Base-by-base conservation (phyloP, 2,329 filamentous ascomycete genomes). In the Orbilia javanica region DNA sequence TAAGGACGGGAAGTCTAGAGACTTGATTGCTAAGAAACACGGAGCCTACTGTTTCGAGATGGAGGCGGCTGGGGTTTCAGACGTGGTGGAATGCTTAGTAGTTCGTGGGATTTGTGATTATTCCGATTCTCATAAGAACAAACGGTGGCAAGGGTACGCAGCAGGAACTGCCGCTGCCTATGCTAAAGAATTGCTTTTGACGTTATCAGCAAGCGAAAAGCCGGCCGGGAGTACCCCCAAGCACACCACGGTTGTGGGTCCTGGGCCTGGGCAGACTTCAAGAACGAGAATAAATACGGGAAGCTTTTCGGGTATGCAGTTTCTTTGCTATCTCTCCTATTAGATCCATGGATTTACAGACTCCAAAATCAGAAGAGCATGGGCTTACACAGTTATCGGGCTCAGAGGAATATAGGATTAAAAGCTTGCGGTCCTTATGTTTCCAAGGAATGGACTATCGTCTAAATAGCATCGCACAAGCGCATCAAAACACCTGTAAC, bases 381-480 rank as follows among this genome's bases (percentile, higher is more conserved):
- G 5, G n/a, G 36, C 46, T 50, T 25, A 50, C 20, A 13, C 3
- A 4, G 4, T 7, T 50, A 25, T 8, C 27, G 20, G 8, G 3
- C 8, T 1, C n/a, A 10, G 46, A 67, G 20, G 34, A 25, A 15
- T 48, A 36, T 6, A 69, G 25, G 25, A 36, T 22, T 5, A 18
- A 15, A 1, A 10, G 25, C 13, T 25, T 36, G 11, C 34, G 20
- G 29, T 27, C 50, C 20, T 20, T 29, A 44, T 27, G 46, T 18
- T 81, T 80, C 42, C 20, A 8, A 10, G 42, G 71, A 7, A 80
- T 81, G 20, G 70, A 81, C 25, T 52, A 76, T 71, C 80, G 79
- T 5, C 65, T 55, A 2, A 34, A 79, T n/a, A 68, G 79, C 34
- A 81, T 81, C 27, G 46, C 39, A 15, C 8, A 8, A 4, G 70